Base-by-base conservation (phyloP, 2,329 filamentous ascomycete species). In the Coccinonectria pachysandricola region DNA sequence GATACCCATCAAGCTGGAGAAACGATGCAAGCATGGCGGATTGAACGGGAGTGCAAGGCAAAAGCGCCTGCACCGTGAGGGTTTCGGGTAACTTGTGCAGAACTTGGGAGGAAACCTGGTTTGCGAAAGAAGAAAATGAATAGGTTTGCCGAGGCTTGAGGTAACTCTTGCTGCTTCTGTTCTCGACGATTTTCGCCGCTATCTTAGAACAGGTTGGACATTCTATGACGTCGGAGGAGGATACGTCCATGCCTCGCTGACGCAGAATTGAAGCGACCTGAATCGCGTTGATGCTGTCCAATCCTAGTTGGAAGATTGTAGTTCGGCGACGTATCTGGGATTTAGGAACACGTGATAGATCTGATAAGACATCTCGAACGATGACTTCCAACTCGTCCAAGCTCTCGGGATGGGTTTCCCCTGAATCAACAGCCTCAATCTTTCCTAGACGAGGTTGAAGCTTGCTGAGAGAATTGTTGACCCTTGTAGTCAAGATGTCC, bases 231-330 rank as follows among this genome's bases (percentile, higher is more conserved):
- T 93, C 82, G 2, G 74, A 69, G 0, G 81, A 75, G 2, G 74
- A 72, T 0, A 86, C 53, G 2, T 50, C 45, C 19, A 75, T 58
- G 0, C 75, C 75, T 11, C 65, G 44, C 19, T 64, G 68, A 11
- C 79, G 72, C 10, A 95, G 59, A 14, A 65, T 57, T 2, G 72
- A 66, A 1, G 85, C 82, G 7, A 94, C 63, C 45, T 94, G 86
- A 5, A 78, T 68, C 1, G 85, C 82, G 34, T 80, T 87, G 44
- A 96, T 91, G 48, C 87, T 95, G 53, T 95, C 87, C 4, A 95
- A 60, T 0, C 88, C 88, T n/a, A 94, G 69, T 31, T 80, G 75
- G 43, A 88, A 93, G 24, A 96, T 84, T 0, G 82, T 85, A 0
- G 75, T 84, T 7, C 67, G 48, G 8, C 63, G 64, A 4, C 49